Evolutionary conservation across 768 basidiomycete genomes (phyloP).

Genomic region (Pleurotus cornucopiae): DNA sequence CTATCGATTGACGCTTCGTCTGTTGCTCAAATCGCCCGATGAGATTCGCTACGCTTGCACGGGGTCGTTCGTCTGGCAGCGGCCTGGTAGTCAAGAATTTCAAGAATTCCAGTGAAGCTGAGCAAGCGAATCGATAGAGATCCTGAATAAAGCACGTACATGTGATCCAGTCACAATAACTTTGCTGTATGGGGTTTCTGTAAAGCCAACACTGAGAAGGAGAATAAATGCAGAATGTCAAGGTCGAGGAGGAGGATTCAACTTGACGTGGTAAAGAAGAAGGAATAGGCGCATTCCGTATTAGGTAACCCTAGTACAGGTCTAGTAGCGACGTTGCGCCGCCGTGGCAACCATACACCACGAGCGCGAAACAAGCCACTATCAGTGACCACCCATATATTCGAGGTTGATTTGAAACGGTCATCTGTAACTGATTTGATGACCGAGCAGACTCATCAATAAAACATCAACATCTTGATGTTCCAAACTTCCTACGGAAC

Average conservation of each 20-base stretch:
- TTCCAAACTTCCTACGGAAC: too few species aligned
- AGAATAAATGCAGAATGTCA: too few species aligned
- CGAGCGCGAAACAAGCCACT: too few species aligned
- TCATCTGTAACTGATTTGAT: too few species aligned
- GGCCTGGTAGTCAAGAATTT: constrained; percentile 44
- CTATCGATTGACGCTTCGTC: constrained; percentile 54
- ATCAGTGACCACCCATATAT: too few species aligned
- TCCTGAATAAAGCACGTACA: constrained; percentile 15
- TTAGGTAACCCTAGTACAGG: too few species aligned
- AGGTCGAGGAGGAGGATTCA: background rate
- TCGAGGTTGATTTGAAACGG: too few species aligned
- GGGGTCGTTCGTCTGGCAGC: constrained; percentile 83
- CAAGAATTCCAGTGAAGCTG: background rate
- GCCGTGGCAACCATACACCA: too few species aligned
- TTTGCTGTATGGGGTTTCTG: background rate
- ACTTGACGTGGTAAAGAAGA: background rate
- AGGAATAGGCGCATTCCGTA: background rate
- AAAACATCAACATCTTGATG: too few species aligned
- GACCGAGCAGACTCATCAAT: too few species aligned
- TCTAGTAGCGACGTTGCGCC: too few species aligned
- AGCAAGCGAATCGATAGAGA: constrained; percentile 8
- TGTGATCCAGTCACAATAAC: constrained; percentile 10
- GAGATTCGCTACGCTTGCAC: constrained; percentile 84
- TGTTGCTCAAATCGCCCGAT: constrained; percentile 87
- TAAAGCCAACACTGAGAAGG: too few species aligned